Evolutionary conservation across 768 basidiomycete species (phyloP).

Genomic region (Mycena latifolia): DNA sequence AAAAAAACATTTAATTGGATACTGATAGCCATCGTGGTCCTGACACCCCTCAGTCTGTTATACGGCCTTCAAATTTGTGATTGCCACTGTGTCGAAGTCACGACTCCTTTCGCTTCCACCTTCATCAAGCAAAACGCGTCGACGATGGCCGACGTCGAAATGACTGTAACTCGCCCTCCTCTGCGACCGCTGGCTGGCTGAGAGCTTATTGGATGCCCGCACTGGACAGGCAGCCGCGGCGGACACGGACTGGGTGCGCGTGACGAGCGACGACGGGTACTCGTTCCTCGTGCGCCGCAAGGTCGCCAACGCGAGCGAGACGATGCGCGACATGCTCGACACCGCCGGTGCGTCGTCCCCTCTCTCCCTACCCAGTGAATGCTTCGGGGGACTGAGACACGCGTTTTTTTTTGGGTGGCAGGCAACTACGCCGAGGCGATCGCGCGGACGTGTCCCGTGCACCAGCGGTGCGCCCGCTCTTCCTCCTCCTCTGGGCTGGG

Average conservation of each 20-base stretch:
- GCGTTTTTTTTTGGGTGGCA: too few relatives aligned
- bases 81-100: too few relatives aligned
- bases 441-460: slow-evolving; percentile 75
- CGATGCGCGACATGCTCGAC: slow-evolving; percentile 85
- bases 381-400: background rate
- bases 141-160: slow-evolving; percentile 31
- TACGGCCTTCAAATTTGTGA: too few relatives aligned
- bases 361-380: background rate
- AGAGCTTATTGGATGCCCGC: too few relatives aligned
- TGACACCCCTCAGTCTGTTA: too few relatives aligned
- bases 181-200: too few relatives aligned
- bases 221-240: slow-evolving; percentile 30
- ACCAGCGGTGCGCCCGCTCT: slow-evolving; percentile 69
- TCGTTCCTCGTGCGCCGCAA: slow-evolving; percentile 83
- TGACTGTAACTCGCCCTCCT: slow-evolving; percentile 13
- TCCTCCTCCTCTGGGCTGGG: background rate
- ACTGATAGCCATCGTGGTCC: too few relatives aligned
- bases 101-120: background rate
- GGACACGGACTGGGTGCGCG: slow-evolving; percentile 77
- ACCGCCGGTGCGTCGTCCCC: slow-evolving; percentile 63
- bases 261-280: slow-evolving; percentile 84
- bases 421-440: slow-evolving; percentile 83
- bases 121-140: slow-evolving; percentile 2
- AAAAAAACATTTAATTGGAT: background rate
- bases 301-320: slow-evolving; percentile 83